Evolutionary conservation across 352 stramenopile genomes (phyloP), one percentile per base, ranked within the genome.

Genomic region (Phytophthora nicotianae): DNA sequence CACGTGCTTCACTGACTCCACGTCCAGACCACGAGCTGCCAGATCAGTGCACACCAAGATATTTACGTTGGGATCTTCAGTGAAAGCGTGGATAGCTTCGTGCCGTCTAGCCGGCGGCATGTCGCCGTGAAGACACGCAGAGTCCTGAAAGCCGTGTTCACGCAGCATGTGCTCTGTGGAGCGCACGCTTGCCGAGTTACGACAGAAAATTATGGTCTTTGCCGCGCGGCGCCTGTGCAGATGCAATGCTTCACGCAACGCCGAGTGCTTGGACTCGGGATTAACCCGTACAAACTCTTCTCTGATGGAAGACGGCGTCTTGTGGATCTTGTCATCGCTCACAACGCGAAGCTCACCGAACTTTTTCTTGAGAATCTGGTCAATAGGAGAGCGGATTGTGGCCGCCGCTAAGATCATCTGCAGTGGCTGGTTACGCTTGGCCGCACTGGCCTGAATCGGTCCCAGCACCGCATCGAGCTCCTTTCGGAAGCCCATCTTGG

Each of bases 31-130:
- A 38, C 96, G 80, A n/a, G 88, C 90, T 5, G 91, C 96, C 23
- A 98, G 65, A 66, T 98, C 94, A 1, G 93, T 98, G 57, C 91
- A 98, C 38, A 98, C 90, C 19, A 98, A 70, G 20, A 98, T 83
- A 33, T 79, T 74, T 20, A 84, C 63, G 10, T 70, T 49, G 11
- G 68, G 21, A 50, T 77, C 64, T n/a, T 70, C 60, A 8, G 48
- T 64, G 35, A 95, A 95, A 14, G 62, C 49, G n/a, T 85, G 62
- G 14, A 93, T 74, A 14, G 81, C 78, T 11, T 82, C 71, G 20
- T 88, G 72, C 7, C 86, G 86, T 35, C 75, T 61, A 5, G 75
- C 51, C 3, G 71, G 53, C 0, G 86, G 82, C 79, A 95, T 92
- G 17, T 91, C 86, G 17, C 84, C 83, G 43, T 95, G 86, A 41